These are phyloP conservation scores for Penicillium janthinellum DNA, from an alignment of 2,329 filamentous ascomycete genomes.

Conservation along the genomic window DNA sequence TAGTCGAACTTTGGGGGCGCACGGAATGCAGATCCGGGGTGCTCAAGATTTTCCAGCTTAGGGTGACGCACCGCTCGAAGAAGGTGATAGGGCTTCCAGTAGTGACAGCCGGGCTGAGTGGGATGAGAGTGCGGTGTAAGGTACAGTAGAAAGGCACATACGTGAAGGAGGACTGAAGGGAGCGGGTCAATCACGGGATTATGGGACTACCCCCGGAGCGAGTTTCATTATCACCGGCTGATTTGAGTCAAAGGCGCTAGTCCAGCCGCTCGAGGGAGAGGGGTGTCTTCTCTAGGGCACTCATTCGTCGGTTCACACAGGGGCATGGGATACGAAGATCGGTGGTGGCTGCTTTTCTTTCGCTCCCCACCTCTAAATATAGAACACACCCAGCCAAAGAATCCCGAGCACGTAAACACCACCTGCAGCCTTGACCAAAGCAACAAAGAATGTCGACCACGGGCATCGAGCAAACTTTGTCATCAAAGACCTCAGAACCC, in stretches of 20 bases:
- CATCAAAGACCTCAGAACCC: background rate
- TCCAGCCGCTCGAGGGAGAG: background rate
- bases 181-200: slow-evolving; percentile 24
- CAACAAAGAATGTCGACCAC: background rate
- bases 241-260: background rate
- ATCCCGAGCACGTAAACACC: background rate
- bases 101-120: background rate
- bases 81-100: background rate
- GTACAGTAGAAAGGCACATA: slow-evolving; percentile 1
- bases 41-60: background rate
- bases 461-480: background rate
- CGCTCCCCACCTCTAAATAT: slow-evolving; percentile 21
- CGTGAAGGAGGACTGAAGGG: background rate
- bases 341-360: slow-evolving; percentile 3
- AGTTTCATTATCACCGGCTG: background rate
- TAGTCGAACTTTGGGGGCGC: background rate
- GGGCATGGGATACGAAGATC: slow-evolving; percentile 1
- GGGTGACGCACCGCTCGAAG: slow-evolving; percentile 6
- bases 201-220: slow-evolving; percentile 3
- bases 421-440: background rate
- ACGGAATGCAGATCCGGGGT: slow-evolving; percentile 1
- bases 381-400: background rate
- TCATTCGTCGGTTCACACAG: background rate
- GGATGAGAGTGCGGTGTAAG: slow-evolving; percentile 4
- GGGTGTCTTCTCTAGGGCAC: background rate